A percentile compares a stretch with the other conserved stretches of the same genome.
phyloP scores from a whole-genome alignment of 768 basidiomycete genomes.

The Lactarius tabidus region DNA sequence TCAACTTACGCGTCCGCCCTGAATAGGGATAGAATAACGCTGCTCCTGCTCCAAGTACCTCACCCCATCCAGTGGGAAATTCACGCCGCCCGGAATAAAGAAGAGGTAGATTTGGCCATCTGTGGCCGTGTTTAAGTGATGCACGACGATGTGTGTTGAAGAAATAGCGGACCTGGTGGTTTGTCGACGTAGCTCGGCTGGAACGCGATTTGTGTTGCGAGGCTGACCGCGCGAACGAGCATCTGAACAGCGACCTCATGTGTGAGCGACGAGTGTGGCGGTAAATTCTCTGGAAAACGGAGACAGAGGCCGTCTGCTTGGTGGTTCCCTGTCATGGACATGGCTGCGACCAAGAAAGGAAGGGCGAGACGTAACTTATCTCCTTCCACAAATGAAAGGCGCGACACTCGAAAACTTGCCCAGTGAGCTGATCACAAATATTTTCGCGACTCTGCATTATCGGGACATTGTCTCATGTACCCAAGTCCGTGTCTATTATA shows the following conservation, averaged over 20 bases:
- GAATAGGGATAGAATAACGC: conserved; percentile 50
- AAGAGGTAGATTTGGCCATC: conserved; percentile 68
- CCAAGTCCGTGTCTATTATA: background rate
- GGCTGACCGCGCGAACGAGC: conserved; percentile 54
- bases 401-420: background rate
- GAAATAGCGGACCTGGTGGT: conserved; percentile 48
- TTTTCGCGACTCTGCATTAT: conserved; percentile 5
- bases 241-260: conserved; percentile 57
- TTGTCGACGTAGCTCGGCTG: conserved; percentile 75
- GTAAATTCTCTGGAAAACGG: conserved; percentile 64
- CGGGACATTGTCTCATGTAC: conserved; percentile 8
- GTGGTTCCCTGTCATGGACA: background rate
- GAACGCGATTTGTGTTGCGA: conserved; percentile 60
- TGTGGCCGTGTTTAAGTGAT: conserved; percentile 28
- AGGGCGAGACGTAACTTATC: background rate
- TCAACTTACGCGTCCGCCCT: conserved; percentile 48
- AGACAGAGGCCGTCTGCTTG: conserved; percentile 63
- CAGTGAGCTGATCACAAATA: conserved; percentile 1
- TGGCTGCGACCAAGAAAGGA: background rate
- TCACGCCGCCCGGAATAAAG: conserved; percentile 53
- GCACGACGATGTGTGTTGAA: background rate
- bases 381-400: conserved; percentile 1
- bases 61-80: conserved; percentile 73
- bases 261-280: conserved; percentile 49
- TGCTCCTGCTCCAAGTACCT: conserved; percentile 72